A percentile compares a stretch with the other conserved stretches of the same genome.
phyloP scores from a whole-genome alignment of 1,139 yeast genomes.

The Diutina sp. region DNA sequence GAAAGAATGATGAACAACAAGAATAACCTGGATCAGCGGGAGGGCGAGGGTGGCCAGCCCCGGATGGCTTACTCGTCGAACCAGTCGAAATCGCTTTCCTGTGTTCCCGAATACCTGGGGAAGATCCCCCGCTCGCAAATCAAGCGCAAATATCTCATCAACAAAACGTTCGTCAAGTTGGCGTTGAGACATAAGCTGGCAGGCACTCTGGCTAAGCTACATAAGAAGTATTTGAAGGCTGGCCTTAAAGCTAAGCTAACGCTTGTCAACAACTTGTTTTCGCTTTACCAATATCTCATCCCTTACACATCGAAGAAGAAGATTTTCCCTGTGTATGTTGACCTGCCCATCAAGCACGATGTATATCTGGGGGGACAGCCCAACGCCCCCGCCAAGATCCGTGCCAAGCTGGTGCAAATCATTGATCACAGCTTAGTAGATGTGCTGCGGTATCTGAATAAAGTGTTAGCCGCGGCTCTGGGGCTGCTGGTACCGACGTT shows the following conservation, averaged over 20 bases:
- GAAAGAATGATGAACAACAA: neutral
- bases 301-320: neutral
- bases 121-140: neutral
- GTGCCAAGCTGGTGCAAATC: neutral
- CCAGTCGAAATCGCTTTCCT: neutral
- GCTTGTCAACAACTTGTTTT: neutral
- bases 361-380: neutral
- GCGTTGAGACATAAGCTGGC: neutral
- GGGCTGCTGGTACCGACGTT: constrained; percentile 10
- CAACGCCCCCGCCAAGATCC: neutral
- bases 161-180: neutral
- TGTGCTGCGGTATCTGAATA: neutral
- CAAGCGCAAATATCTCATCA: neutral
- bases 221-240: neutral
- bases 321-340: neutral
- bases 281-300: neutral
- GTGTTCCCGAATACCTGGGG: neutral
- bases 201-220: neutral
- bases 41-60: neutral
- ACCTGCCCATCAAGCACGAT: neutral
- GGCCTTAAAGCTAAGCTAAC: neutral
- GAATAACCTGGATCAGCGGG: neutral
- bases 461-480: neutral
- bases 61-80: neutral
- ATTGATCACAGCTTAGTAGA: neutral